Conservation (phyloP, 2,329 filamentous ascomycete genomes). For the Colletotrichum scovillei region DNA sequence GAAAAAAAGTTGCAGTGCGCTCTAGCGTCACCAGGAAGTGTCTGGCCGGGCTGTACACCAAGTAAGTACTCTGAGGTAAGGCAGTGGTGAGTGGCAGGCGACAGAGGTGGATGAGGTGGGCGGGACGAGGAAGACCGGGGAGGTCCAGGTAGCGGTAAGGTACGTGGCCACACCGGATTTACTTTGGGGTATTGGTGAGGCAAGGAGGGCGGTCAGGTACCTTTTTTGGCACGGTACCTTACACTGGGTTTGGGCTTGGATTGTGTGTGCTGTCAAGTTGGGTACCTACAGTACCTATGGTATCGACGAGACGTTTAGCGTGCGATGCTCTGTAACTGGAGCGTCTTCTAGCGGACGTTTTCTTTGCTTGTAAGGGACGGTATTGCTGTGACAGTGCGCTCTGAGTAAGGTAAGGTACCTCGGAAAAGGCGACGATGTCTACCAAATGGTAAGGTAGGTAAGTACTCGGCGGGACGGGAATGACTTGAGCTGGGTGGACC, state of each 20-base stretch:
- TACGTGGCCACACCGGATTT: neutral
- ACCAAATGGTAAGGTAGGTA: too few relatives aligned
- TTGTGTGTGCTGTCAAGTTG: neutral
- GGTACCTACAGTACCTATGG: neutral
- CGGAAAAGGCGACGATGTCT: neutral
- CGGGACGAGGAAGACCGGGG: neutral
- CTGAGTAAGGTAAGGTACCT: neutral
- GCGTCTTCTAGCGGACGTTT: neutral
- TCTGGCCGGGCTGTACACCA: neutral
- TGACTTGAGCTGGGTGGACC: neutral
- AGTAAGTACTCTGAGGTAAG: neutral
- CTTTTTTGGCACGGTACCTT: neutral
- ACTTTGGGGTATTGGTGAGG: neutral
- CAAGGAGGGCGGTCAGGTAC: neutral
- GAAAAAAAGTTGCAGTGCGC: conserved; percentile 34
- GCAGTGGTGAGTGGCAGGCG: neutral
- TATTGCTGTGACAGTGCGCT: neutral
- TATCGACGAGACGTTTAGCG: neutral
- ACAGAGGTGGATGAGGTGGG: neutral
- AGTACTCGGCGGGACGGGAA: neutral
- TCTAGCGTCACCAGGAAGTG: neutral
- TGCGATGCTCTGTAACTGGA: neutral
- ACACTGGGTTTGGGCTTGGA: neutral
- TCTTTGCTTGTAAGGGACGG: neutral
- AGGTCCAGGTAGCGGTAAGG: neutral